These are phyloP conservation scores for Pleurostoma richardsiae DNA, from an alignment of 2,329 filamentous ascomycete genomes.

Conservation along the genomic window DNA sequence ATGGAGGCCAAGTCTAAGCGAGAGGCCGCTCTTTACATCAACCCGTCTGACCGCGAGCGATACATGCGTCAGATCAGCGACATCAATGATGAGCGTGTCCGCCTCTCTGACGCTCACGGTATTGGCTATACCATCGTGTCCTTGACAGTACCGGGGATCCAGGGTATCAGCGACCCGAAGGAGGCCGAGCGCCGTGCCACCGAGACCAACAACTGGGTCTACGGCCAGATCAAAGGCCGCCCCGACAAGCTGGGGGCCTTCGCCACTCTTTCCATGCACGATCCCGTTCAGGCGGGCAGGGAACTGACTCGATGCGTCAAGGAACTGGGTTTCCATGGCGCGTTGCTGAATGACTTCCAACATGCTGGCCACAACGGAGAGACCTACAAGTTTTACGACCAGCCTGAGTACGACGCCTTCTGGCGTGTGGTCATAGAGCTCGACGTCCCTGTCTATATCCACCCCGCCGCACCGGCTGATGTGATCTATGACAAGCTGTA, in stretches of 20 bases:
- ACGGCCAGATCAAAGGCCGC: conserved; percentile 27
- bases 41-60: conserved; percentile 1
- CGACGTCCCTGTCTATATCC: conserved; percentile 60
- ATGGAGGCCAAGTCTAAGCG: conserved; percentile 7
- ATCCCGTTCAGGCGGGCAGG: conserved; percentile 40
- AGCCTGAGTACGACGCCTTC: conserved; percentile 55
- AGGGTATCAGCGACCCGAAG: conserved; percentile 35
- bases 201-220: conserved; percentile 36
- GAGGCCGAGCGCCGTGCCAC: conserved; percentile 34
- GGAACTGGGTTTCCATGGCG: conserved; percentile 56
- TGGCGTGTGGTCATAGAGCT: conserved; percentile 54
- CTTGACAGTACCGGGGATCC: conserved; percentile 42
- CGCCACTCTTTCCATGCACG: conserved; percentile 46
- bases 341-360: conserved; percentile 58
- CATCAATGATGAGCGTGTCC: conserved; percentile 14
- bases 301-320: conserved; percentile 50
- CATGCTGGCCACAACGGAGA: conserved; percentile 52
- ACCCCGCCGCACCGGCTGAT: conserved; percentile 54
- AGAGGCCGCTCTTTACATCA: conserved; percentile 6
- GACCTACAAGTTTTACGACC: conserved; percentile 60
- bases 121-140: conserved; percentile 35
- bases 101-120: conserved; percentile 26
- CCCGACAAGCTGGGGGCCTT: conserved; percentile 40
- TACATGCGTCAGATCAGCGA: conserved; percentile 10
- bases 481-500: conserved; percentile 46